Conservation (phyloP, 1,284 basidiomycete species). For the Irpex sp. region DNA sequence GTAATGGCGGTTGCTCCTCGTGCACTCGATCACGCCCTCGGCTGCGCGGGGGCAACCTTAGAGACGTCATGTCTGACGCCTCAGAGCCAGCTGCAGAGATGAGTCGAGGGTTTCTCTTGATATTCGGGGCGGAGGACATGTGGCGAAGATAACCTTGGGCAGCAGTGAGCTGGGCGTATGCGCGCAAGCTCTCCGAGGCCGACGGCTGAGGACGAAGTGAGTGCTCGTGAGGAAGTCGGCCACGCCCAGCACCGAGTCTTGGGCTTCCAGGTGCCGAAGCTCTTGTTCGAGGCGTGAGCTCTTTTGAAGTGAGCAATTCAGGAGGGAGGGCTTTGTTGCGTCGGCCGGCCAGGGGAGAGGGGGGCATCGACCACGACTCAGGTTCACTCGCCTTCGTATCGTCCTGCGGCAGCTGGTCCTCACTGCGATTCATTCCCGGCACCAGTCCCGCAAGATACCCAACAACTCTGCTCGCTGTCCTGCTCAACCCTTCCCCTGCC, state of each 20-base stretch:
- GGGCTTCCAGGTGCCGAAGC: neutral
- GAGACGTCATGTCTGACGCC: slow-evolving; percentile 33
- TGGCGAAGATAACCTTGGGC: slow-evolving; percentile 65
- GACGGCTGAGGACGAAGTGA: slow-evolving; percentile 25
- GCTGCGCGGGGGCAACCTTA: slow-evolving; percentile 3
- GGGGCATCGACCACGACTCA: slow-evolving; percentile 24
- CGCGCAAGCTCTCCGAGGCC: slow-evolving; percentile 25
- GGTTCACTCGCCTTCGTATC: slow-evolving; percentile 10
- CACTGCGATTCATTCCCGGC: slow-evolving; percentile 18
- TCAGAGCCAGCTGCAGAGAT: neutral
- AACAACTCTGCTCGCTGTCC: slow-evolving; percentile 39
- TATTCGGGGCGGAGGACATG: slow-evolving; percentile 61
- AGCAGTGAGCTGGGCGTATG: slow-evolving; percentile 36
- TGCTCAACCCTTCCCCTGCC: slow-evolving; percentile 25
- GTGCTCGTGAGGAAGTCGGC: slow-evolving; percentile 12
- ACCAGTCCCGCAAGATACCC: slow-evolving; percentile 59
- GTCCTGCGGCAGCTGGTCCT: slow-evolving; percentile 6
- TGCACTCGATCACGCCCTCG: slow-evolving; percentile 4
- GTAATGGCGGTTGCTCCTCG: slow-evolving; percentile 39
- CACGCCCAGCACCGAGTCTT: neutral
- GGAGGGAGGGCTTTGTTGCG: slow-evolving; percentile 2
- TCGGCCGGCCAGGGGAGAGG: slow-evolving; percentile 31
- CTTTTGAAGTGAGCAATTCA: neutral
- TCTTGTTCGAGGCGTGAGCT: neutral
- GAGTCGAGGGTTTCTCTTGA: slow-evolving; percentile 27